Evolutionary conservation across 108 stramenopile genomes (phyloP).

Genomic region (Fistulifera solaris): DNA sequence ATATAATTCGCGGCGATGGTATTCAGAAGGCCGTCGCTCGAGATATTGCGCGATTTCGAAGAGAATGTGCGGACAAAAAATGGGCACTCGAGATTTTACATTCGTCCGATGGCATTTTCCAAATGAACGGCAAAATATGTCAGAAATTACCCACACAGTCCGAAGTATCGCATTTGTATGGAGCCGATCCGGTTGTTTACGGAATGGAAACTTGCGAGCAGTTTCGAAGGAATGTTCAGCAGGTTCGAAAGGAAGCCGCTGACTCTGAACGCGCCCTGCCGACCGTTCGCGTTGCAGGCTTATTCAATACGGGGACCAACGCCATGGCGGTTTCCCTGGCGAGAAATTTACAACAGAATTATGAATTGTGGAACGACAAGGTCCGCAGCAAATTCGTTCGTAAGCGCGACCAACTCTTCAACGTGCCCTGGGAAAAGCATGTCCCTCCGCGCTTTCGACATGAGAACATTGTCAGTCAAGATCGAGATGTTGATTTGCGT

Average conservation of each 20-base stretch:
- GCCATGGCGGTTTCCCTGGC: slow-evolving; percentile 4
- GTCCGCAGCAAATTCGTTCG: slow-evolving; percentile 2
- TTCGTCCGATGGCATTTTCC: neutral
- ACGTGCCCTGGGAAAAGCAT: neutral
- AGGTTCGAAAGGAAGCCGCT: no score
- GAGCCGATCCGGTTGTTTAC: slow-evolving; percentile 1
- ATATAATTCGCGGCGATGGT: no score
- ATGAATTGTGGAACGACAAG: slow-evolving; percentile 5
- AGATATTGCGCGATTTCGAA: no score
- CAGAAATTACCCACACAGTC: neutral
- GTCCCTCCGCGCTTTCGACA: neutral
- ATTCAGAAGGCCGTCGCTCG: no score
- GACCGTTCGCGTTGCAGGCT: slow-evolving; percentile 9
- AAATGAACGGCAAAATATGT: slow-evolving; percentile 3
- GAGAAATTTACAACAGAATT: slow-evolving; percentile 12
- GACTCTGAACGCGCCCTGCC: slow-evolving; percentile 5
- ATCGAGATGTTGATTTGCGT: slow-evolving; percentile 13
- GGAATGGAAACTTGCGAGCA: neutral
- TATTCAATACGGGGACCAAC: slow-evolving; percentile 19
- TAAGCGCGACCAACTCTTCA: slow-evolving; percentile 1
- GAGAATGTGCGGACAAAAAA: no score
- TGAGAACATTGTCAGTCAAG: no score
- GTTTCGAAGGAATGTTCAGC: neutral
- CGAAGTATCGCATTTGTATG: neutral
- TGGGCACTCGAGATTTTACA: neutral